Percentiles rank a stretch among this genome's conserved stretches.
These are phyloP conservation scores for Pichia sp. DNA, from an alignment of 1,139 yeast genomes.

Conservation along the genomic window DNA sequence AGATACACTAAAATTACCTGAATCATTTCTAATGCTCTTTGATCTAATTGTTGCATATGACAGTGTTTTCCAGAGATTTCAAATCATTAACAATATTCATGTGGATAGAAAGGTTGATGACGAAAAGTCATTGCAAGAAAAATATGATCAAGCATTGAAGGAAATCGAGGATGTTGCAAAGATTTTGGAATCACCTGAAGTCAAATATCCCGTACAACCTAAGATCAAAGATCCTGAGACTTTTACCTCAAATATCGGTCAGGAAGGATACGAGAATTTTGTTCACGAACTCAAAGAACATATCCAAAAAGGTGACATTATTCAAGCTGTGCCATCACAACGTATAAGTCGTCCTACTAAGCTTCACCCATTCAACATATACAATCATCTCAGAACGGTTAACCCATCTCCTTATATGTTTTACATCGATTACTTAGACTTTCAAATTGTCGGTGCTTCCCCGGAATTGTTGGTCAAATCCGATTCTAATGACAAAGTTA, in stretches of 20 bases:
- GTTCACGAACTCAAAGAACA: conserved; percentile 73
- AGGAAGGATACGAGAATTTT: conserved; percentile 83
- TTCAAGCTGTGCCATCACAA: conserved; percentile 97
- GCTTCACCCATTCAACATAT: conserved; percentile 92
- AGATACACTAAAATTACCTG: conserved; percentile 82
- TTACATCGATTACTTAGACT: conserved; percentile 84
- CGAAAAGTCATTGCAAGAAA: conserved; percentile 39
- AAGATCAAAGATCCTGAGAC: conserved; percentile 61
- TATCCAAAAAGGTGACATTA: conserved; percentile 84
- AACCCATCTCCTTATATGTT: conserved; percentile 97
- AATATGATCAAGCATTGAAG: conserved; percentile 52
- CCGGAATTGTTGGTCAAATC: conserved; percentile 89
- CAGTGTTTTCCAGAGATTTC: conserved; percentile 89
- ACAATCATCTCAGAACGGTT: conserved; percentile 88
- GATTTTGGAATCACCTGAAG: conserved; percentile 44
- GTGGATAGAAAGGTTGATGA: conserved; percentile 37
- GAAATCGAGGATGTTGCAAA: conserved; percentile 57
- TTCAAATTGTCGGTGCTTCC: conserved; percentile 94
- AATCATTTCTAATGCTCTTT: conserved; percentile 85
- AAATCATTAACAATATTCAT: conserved; percentile 75
- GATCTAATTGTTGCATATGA: conserved; percentile 89
- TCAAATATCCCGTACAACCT: conserved; percentile 61
- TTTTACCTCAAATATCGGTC: conserved; percentile 85
- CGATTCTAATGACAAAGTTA: conserved; percentile 64
- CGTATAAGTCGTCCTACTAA: conserved; percentile 93